Evolutionary conservation across 768 basidiomycete species (phyloP), one percentile per base, ranked within the genome.

Genomic region (Lactarius trivialis): DNA sequence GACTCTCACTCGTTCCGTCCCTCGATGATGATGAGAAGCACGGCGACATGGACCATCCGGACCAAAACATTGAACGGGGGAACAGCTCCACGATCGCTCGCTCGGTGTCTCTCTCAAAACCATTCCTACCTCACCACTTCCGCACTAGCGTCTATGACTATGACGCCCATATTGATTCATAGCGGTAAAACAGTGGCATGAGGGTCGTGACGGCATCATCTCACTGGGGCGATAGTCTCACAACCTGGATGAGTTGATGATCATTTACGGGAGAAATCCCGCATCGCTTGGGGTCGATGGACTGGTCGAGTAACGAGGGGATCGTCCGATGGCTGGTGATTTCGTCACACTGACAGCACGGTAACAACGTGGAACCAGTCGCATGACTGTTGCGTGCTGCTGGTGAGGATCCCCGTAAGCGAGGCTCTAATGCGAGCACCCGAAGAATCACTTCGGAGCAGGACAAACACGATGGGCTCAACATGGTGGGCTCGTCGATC

Each of bases 61-160:
- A 39, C 39, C 39, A 48, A 24, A 48, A 48, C 5, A 48, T 8
- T 28, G n/a, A 11, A 48, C 8, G n/a, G 30, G 12, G 28, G 28
- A 19, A 51, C 28, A 51, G 30, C 26, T 51, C 50, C 50, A 56
- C 53, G 61, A 58, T 58, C 43, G 43, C 26, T 63, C 51, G 8
- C 48, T 37, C 45, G 37, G 21, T 14, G 12, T 48, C 36, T 7
- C 33, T 15, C 30, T 41, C 48, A 39, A 21, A 32, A 3, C 37
- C 49, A 28, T 21, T 28, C 50, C 28, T 36, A 19, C 61, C 61
- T 63, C 56, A 58, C 52, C 43, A 48, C 61, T 54, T 54, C 57
- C 52, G 41, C 52, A 37, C 56, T 52, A 30, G 56, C 15, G 17
- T 30, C 15, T 2, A 32, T 30, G 17, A 30, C 15, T 2, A 32